Evolutionary conservation across 116 monocot species (phyloP), one percentile per base, ranked within the genome.

Genomic region (Papilionanthe hybrid): DNA sequence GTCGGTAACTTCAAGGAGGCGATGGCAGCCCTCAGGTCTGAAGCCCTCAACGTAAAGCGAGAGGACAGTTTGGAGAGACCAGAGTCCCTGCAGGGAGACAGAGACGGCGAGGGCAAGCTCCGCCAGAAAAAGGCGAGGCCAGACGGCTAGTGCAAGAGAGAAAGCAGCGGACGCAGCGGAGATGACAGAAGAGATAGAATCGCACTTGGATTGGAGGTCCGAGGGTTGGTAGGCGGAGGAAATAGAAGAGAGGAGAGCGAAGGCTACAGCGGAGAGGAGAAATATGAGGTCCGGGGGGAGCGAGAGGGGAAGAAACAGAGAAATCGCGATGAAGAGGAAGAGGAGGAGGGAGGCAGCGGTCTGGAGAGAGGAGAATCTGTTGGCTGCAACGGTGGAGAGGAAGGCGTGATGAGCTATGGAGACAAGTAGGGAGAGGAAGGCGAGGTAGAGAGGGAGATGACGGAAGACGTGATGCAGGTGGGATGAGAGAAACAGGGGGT

Each of bases 11-110:
- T 92, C 92, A 18, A 93, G 83, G 48, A 93, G 75, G 37, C 78
- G 76, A 57, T 93, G 93, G 79, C 95, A 96, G 7, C 95, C 95
- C 37, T 86, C 81, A 13, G 95, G 96, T 66, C 90, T 80, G 80
- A 96, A 91, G 37, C 57, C 81, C 12, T 93, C 96, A 15, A 84
- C 83, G 77, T 93, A 91, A 18, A 96, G 88, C 29, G 85, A 80
- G 67, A 96, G 79, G 19, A 86, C 88, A 20, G 90, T 72, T 73
- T 87, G 87, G 29, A 93, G 83, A 19, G 87, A 83, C 95, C 95
- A 96, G 32, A 91, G 84, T 9, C 91, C 96, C 63, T 83, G 82
- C 50, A 96, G 90, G 67, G 72, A 72, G 30, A 96, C 23, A 48
- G 91, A 90, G 30, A 50, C 77, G 18, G 93, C 80, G 42, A 96